Base-by-base conservation (phyloP, 495 filamentous ascomycete genomes). In the Aspergillus campestris region DNA sequence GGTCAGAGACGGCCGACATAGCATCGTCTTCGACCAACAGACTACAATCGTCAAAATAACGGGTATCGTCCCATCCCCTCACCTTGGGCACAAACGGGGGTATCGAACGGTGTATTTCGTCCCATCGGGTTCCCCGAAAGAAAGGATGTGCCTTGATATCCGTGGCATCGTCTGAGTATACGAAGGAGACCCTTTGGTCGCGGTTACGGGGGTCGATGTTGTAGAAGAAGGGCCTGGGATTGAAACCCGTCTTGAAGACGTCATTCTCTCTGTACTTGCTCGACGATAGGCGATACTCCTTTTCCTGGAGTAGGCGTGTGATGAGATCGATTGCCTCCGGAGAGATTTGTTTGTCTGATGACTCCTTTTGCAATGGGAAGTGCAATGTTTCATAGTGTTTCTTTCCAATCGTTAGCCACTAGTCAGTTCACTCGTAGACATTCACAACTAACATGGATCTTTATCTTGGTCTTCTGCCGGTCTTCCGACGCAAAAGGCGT, bases 401-500 rank as follows among this genome's bases (percentile, higher is more conserved):
- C 58, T 66, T 38, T 31, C 48, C 11, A 36, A 6, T 31, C 36
- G 42, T 64, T 34, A 64, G 51, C n/a, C 5, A 38, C 4, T 13
- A 42, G n/a, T n/a, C 8, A 32, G 3, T 34, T 11, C 33, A 28
- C n/a, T 29, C 38, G 28, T 7, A 32, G 5, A 38, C 12, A 35
- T 34, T 30, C 4, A 27, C 8, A 8, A 69, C 80, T 67, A 66
- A 86, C 84, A 28, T 91, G 60, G 42, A 95, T 90, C 49, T 83
- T 86, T 34, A 76, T 56, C 60, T 92, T 95, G 6, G 88, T 95
- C 45, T 83, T 77, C 34, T 83, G 74, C n/a, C 84, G 69, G 49
- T 86, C 85, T 42, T 91, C 85, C 27, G 82, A 79, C 18, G 87
- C 76, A 61, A 97, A 97, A 1, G 91, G 91, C 0, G 91, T 95